A percentile compares a stretch with the other conserved stretches of the same genome.
phyloP scores from a whole-genome alignment of 2,329 filamentous ascomycete genomes.

The Septoria linicola region DNA sequence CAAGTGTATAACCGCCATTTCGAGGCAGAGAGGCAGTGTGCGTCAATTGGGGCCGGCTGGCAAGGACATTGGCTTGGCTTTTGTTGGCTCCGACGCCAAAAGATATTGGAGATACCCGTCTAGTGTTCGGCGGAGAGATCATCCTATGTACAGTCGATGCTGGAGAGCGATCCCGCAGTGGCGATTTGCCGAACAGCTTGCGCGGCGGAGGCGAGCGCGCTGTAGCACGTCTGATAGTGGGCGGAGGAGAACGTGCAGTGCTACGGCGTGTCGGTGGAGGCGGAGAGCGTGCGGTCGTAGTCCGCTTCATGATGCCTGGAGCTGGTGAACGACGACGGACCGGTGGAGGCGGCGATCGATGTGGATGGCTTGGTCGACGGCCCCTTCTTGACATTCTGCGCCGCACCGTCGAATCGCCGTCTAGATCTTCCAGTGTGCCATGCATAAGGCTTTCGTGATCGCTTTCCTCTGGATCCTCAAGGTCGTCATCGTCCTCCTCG shows the following conservation, averaged over 20 bases:
- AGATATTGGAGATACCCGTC: slow-evolving; percentile 44
- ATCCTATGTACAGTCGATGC: slow-evolving; percentile 36
- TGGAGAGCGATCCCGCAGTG: slow-evolving; percentile 56
- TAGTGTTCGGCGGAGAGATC: slow-evolving; percentile 68
- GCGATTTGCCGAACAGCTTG: slow-evolving; percentile 68
- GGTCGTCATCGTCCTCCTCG: slow-evolving; percentile 68
- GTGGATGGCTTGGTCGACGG: slow-evolving; percentile 20
- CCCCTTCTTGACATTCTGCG: slow-evolving; percentile 39
- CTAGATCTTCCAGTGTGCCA: slow-evolving; percentile 47
- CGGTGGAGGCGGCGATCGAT: slow-evolving; percentile 38
- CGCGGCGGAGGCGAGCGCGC: slow-evolving; percentile 48
- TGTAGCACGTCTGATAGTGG: slow-evolving; percentile 16
- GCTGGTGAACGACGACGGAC: slow-evolving; percentile 40
- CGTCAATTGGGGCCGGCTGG: slow-evolving; percentile 65
- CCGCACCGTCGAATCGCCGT: slow-evolving; percentile 38
- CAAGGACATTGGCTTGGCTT: slow-evolving; percentile 43
- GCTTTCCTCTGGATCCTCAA: slow-evolving; percentile 60
- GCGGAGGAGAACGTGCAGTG: slow-evolving; percentile 22
- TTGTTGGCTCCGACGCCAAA: slow-evolving; percentile 52
- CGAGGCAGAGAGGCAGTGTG: slow-evolving; percentile 86
- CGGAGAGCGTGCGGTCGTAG: slow-evolving; percentile 45
- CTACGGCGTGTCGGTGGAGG: slow-evolving; percentile 27
- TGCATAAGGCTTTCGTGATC: slow-evolving; percentile 65
- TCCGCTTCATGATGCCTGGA: slow-evolving; percentile 44
- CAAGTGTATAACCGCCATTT: slow-evolving; percentile 62